A percentile compares a stretch with the other conserved stretches of the same genome.
Conservation (phyloP, 768 basidiomycete genomes). For the Boletus tomentosulus region DNA sequence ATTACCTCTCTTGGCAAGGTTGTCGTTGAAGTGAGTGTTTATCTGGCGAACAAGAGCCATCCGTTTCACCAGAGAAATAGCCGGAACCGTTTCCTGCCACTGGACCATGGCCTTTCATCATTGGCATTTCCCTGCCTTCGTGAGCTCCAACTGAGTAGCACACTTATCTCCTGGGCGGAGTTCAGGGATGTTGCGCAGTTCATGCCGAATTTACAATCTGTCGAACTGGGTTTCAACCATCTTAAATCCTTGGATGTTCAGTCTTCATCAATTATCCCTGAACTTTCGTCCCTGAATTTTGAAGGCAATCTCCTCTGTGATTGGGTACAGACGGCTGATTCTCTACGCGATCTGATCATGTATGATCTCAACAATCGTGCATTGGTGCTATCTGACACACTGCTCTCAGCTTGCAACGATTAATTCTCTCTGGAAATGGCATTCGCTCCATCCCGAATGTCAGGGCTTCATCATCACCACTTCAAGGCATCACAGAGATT, state of each 20-base stretch:
- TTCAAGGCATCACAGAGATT: conserved; percentile 49
- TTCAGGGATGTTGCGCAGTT: conserved; percentile 45
- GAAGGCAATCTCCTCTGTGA: conserved; percentile 60
- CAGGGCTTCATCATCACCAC: conserved; percentile 12
- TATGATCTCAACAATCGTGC: conserved; percentile 24
- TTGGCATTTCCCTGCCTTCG: conserved; percentile 47
- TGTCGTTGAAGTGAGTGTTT: conserved; percentile 73
- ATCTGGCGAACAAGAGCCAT: conserved; percentile 10
- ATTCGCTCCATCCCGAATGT: conserved; percentile 45
- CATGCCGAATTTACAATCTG: conserved; percentile 50
- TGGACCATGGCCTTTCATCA: conserved; percentile 30
- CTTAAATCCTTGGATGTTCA: conserved; percentile 35
- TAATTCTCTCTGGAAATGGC: conserved; percentile 64
- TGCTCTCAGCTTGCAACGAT: conserved; percentile 47
- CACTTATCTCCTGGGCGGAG: conserved; percentile 68
- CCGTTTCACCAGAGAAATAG: conserved; percentile 37
- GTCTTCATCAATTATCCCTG: conserved; percentile 12
- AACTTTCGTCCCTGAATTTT: conserved; percentile 58
- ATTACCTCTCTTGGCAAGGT: conserved; percentile 55
- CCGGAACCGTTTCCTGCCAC: conserved; percentile 58
- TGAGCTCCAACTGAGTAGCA: conserved; percentile 73
- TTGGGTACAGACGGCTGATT: conserved; percentile 49
- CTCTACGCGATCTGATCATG: conserved; percentile 44
- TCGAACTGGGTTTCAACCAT: conserved; percentile 73
- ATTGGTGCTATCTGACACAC: conserved; percentile 4